Evolutionary conservation across 257 asterid species (phyloP), one percentile per base, ranked within the genome.

Genomic region (Petunia axillaris): DNA sequence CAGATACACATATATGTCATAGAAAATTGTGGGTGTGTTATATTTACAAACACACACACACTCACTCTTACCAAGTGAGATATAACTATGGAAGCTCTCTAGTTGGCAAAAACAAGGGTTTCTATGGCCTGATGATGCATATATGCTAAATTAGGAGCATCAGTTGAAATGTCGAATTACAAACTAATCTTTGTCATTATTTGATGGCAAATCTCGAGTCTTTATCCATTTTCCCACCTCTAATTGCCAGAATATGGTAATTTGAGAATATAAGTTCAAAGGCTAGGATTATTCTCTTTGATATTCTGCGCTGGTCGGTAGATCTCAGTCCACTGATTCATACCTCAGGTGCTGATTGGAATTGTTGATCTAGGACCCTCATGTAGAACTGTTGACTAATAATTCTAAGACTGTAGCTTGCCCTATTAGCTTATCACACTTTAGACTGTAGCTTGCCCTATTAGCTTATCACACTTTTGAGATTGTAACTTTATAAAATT

Each of bases 191-290:
- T 71, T 0, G 43, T 25, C 11, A 14, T 59, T 71, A 2, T 25
- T 59, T 1, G 16, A 71, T 25, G 36, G 60, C 59, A 71, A 48
- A 43, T 48, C 77, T 16, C 50, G 77, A 25, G 59, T 71, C 60
- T 71, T 59, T 59, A 71, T 71, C 60, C 43, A 48, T 71, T 71
- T 43, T 71, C 5, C 15, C 77, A 71, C 59, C 77, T 48, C 9
- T 71, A 46, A 52, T 71, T 71, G 43, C 48, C 60, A 71, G 48
- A 25, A 41, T 41, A 48, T 25, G 60, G 48, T 41, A 48, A 48
- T 38, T 48, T 71, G 77, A 71, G 60, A 71, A 48, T 71, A 48
- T 48, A 46, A 25, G 77, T 25, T 48, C 60, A 71, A 70, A 71
- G 36, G 60, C 77, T 2, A 48, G 77, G 60, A 48, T 48, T 25